These are phyloP conservation scores for Hordeum vulgare DNA, from an alignment of 176 grass and related monocot species.

Conservation along the genomic window DNA sequence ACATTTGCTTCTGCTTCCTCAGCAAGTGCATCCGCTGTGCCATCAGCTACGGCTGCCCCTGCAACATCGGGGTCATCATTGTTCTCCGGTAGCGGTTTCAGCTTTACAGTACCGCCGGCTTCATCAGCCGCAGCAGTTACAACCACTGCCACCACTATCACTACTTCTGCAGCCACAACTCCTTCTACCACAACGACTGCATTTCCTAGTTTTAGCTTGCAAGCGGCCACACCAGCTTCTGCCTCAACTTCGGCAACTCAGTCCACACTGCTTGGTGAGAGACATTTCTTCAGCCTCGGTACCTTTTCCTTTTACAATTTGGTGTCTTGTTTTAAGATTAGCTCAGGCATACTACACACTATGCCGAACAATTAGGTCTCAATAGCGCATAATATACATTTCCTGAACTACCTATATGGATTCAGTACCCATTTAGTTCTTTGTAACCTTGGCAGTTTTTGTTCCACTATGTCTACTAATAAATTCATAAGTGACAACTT, in stretches of 20 bases:
- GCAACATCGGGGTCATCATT: constrained; percentile 33
- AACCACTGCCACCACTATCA: constrained; percentile 34
- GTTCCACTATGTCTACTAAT: background rate
- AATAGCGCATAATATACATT: background rate
- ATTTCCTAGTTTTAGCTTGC: constrained; percentile 60
- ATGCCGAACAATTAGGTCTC: background rate
- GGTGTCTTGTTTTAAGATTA: background rate
- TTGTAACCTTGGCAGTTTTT: background rate
- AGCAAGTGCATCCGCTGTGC: constrained; percentile 16
- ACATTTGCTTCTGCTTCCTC: constrained; percentile 23
- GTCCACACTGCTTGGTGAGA: constrained; percentile 51
- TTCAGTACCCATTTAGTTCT: background rate
- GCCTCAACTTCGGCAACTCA: constrained; percentile 25
- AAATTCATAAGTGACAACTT: constrained; percentile 4
- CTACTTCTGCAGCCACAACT: constrained; percentile 29
- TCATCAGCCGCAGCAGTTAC: constrained; percentile 34
- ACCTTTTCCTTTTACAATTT: background rate
- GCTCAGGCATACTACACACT: background rate
- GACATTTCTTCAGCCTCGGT: background rate
- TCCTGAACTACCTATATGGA: background rate
- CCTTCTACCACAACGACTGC: constrained; percentile 23
- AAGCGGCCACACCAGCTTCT: constrained; percentile 34
- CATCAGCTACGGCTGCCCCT: constrained; percentile 25
- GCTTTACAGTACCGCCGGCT: constrained; percentile 26
- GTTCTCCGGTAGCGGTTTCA: constrained; percentile 44